phyloP scores from a whole-genome alignment of 2,329 filamentous ascomycete species.

The Xylariaceae sp. region DNA sequence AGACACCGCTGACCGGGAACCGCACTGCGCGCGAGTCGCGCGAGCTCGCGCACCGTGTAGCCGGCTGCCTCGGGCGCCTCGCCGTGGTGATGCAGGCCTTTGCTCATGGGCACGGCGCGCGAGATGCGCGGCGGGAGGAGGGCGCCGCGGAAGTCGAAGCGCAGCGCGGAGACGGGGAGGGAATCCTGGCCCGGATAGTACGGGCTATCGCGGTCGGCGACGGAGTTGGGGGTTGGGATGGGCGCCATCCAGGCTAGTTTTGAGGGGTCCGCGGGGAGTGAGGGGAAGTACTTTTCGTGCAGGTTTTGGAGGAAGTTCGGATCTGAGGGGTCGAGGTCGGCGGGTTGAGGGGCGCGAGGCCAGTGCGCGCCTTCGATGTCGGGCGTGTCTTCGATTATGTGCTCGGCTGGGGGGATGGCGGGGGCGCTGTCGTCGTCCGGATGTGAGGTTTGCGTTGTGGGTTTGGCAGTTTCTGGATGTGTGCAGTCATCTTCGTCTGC shows the following conservation, averaged over 20 bases:
- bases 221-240: constrained; percentile 57
- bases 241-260: constrained; percentile 88
- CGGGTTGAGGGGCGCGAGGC: constrained; percentile 48
- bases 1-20: constrained; percentile 85
- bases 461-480: constrained; percentile 3
- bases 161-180: constrained; percentile 69
- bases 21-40: constrained; percentile 70
- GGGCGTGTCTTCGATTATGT: constrained; percentile 15
- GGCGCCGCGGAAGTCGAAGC: constrained; percentile 81
- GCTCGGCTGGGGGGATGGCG: constrained; percentile 13
- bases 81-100: constrained; percentile 89
- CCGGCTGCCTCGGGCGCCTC: constrained; percentile 89
- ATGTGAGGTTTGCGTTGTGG: constrained; percentile 22
- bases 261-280: constrained; percentile 75
- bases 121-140: constrained; percentile 73
- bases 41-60: constrained; percentile 85
- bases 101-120: constrained; percentile 66
- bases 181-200: constrained; percentile 75
- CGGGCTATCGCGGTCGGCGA: constrained; percentile 63
- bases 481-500: constrained; percentile 2
- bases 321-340: constrained; percentile 77
- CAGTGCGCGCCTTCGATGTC: constrained; percentile 49
- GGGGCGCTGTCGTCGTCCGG: constrained; percentile 24
- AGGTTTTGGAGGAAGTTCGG: constrained; percentile 78
- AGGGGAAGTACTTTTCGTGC: constrained; percentile 90